Conservation (phyloP, 257 asterid genomes). For the Nicotiana obtusifolia region DNA sequence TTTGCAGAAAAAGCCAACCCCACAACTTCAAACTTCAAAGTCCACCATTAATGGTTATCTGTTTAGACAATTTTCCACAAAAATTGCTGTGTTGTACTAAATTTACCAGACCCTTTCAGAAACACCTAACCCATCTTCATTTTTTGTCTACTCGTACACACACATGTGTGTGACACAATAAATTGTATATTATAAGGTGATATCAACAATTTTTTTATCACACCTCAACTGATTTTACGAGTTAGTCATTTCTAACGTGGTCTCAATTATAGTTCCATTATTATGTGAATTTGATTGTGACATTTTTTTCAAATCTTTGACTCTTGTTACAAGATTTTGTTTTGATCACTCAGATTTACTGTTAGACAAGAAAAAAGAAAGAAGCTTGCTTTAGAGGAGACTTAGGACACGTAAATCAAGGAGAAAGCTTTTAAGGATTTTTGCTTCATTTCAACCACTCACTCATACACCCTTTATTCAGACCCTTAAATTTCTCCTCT, state of each 20-base stretch:
- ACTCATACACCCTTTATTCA: constrained; percentile 1
- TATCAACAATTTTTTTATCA: not conserved
- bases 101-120: not conserved
- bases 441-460: constrained; percentile 42
- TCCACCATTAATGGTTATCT: constrained; percentile 10
- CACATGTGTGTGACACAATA: not conserved
- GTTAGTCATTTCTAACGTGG: not conserved
- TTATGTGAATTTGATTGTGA: constrained; percentile 7
- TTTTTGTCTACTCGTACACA: not conserved
- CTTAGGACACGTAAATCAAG: constrained; percentile 35
- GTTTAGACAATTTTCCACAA: not conserved
- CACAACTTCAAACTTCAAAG: constrained; percentile 2
- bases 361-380: not conserved
- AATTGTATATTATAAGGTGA: not conserved
- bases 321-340: not conserved
- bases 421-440: constrained; percentile 39
- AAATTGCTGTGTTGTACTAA: not conserved
- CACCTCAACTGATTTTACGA: no score
- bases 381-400: constrained; percentile 18
- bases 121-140: not conserved
- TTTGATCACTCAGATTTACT: constrained; percentile 1
- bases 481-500: not conserved
- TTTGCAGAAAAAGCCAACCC: not conserved
- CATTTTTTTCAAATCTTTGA: constrained; percentile 11
- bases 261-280: not conserved